Base-by-base conservation (phyloP, 2,329 filamentous ascomycete genomes). In the Gnomoniopsis smithogilvyi region DNA sequence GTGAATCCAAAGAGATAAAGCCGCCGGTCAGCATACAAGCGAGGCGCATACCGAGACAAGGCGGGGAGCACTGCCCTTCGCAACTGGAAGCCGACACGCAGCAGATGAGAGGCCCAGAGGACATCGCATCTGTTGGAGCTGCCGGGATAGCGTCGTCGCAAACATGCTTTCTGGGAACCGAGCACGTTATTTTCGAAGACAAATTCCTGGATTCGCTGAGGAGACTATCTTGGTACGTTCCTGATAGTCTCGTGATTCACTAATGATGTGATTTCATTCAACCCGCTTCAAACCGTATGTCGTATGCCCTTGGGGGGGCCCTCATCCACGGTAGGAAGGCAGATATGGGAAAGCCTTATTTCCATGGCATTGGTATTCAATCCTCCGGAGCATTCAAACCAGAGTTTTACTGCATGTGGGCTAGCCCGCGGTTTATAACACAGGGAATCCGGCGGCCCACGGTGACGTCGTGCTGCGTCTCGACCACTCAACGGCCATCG, bases 401-500 rank as follows among this genome's bases (percentile, higher is more conserved):
- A 56, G 48, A 34, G 22, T 30, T 34, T 50, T 21, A 19, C 51
- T 26, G 11, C 19, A 55, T 55, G 24, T 15, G 24, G 59, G 46
- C 48, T 59, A 58, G 47, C 15, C 21, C 22, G 14, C 34, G 26
- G 33, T 21, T 30, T 34, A 8, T 14, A 34, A 38, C 45, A 43
- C 46, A 55, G 17, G 36, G 24, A 24, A 51, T n/a, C 34, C 49
- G 38, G 49, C 46, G 49, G 51, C 43, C 59, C 33, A 59, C 48
- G 52, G 54, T 61, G 59, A 61, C 59, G 59, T 61, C 53, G 56
- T 49, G 56, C 56, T 24, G 59, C 59, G 59, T 61, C 56, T 60
- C 58, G 56, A 26, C 45, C 53, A 52, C 36, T 50, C 30, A 43
- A 41, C 54, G 53, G 19, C 8, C 56, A 61, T 61, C 59, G 59